Evolutionary conservation across 208 protist species (phyloP).

Genomic region (Leishmania martiniquensis): DNA sequence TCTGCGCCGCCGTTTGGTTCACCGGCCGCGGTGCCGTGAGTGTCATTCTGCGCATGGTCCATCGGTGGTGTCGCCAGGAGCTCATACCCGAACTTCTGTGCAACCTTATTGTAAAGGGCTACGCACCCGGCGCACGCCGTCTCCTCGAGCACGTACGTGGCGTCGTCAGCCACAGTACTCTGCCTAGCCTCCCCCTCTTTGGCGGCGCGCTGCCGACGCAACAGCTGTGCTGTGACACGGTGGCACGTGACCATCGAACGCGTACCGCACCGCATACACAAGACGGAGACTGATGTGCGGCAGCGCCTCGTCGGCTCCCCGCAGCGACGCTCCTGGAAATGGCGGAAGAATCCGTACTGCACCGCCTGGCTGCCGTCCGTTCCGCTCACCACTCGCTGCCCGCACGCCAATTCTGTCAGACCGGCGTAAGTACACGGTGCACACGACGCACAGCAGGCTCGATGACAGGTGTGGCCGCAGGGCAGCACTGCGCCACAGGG

Average conservation of each 20-base stretch:
- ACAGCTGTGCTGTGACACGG: conserved; percentile 39
- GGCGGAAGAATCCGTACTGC: conserved; percentile 57
- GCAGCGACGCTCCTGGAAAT: conserved; percentile 77
- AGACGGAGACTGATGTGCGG: conserved; percentile 48
- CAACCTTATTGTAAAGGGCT: conserved; percentile 77
- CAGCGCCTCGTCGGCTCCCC: conserved; percentile 57
- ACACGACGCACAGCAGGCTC: conserved; percentile 69
- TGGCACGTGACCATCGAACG: conserved; percentile 60
- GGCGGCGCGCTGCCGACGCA: conserved; percentile 13
- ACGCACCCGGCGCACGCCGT: conserved; percentile 77
- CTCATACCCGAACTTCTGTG: conserved; percentile 53
- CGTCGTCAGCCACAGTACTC: conserved; percentile 15
- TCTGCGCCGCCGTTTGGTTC: background rate
- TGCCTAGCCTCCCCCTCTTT: conserved; percentile 19
- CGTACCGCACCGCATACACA: conserved; percentile 71
- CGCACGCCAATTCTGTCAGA: conserved; percentile 71
- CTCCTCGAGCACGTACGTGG: conserved; percentile 45
- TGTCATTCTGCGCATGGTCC: conserved; percentile 8
- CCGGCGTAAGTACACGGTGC: conserved; percentile 74
- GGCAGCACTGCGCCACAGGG: conserved; percentile 60
- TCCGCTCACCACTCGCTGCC: conserved; percentile 81
- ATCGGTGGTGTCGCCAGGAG: conserved; percentile 31
- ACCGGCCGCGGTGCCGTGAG: background rate
- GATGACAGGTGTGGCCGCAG: conserved; percentile 78
- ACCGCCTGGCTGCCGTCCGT: conserved; percentile 49